A percentile compares a stretch with the other conserved stretches of the same genome.
Evolutionary conservation across 192 early-diverging fungal species (phyloP).

Genomic region (Backusella luteola): DNA sequence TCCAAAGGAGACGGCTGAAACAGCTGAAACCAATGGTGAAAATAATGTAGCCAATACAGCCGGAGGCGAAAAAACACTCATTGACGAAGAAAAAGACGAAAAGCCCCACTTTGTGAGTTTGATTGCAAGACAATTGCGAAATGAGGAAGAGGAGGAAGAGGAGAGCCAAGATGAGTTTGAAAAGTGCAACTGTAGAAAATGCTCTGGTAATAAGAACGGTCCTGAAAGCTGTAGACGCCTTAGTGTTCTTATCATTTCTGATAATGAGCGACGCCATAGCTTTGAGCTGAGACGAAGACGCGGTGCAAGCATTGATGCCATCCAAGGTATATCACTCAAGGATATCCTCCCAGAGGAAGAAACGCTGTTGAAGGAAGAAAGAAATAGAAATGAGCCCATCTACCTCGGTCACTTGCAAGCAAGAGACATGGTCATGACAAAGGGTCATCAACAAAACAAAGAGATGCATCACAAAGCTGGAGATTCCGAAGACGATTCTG

Average conservation of each 20-base stretch:
- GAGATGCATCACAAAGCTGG: too few species aligned
- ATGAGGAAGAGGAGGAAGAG: background rate
- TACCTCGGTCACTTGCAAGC: slow-evolving; percentile 16
- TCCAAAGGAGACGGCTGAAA: background rate
- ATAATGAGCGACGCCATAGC: slow-evolving; percentile 18
- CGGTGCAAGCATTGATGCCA: slow-evolving; percentile 29
- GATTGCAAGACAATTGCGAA: slow-evolving; percentile 27
- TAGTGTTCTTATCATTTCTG: slow-evolving; percentile 11
- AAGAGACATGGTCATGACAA: background rate
- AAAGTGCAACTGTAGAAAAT: slow-evolving; percentile 16
- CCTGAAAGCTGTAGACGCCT: slow-evolving; percentile 16
- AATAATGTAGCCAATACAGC: background rate
- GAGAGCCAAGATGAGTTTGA: background rate
- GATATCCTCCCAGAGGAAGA: background rate
- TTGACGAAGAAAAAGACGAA: background rate
- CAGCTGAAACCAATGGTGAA: background rate
- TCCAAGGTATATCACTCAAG: background rate
- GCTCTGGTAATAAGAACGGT: slow-evolving; percentile 1
- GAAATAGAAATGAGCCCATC: background rate
- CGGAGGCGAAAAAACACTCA: background rate
- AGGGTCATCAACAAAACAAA: background rate
- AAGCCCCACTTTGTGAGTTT: slow-evolving; percentile 20
- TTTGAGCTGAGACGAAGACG: slow-evolving; percentile 25
- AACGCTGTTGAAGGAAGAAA: background rate
- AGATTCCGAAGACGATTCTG: background rate